Evolutionary conservation across 371 early-diverging fungal species (phyloP), one percentile per base, ranked within the genome.

Genomic region (Lichtheimia corymbifera): DNA sequence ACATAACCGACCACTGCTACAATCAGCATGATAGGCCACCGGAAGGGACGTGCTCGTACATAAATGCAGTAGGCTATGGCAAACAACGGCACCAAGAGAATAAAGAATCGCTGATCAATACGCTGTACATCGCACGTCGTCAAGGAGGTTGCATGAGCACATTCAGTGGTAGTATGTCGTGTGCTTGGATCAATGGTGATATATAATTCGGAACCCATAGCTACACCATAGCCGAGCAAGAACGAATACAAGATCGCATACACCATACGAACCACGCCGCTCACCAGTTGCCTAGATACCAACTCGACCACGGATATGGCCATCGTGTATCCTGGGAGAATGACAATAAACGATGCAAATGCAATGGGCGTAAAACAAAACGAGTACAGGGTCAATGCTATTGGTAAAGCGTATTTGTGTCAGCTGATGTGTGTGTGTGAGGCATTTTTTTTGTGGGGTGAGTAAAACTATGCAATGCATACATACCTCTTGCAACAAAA

Each of bases 261-360:
- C 25, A 92, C 91, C 59, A 93, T 79, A 5, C 93, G 85, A 9
- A 93, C 88, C 1, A 92, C 90, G 12, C 96, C 96, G 13, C 92
- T 88, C n/a, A 93, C 88, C 56, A 93, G 74, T 66, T 94, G 93
- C 7, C 94, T 82, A 2, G 94, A 91, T 1, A 90, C 85, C 12
- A 95, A 72, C 61, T 95, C 96, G 44, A 92, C 85, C 59, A 93
- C 85, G 12, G 88, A 77, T 20, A 88, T 80, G 0, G 93, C 89
- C 63, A 95, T 86, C 0, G 86, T 73, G 28, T 88, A 82, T 13
- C 93, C 93, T 0, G 92, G 93, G 52, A 91, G 68, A 11, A 90
- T 80, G 20, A 88, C 79, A 25, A 89, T 79, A 35, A 87, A 77
- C 7, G 78, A 67, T 4, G 77, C 61, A 54, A 77, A 80, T n/a